Base-by-base conservation (phyloP, 2,329 filamentous ascomycete species). In the Aspergillus thermomutatus region DNA sequence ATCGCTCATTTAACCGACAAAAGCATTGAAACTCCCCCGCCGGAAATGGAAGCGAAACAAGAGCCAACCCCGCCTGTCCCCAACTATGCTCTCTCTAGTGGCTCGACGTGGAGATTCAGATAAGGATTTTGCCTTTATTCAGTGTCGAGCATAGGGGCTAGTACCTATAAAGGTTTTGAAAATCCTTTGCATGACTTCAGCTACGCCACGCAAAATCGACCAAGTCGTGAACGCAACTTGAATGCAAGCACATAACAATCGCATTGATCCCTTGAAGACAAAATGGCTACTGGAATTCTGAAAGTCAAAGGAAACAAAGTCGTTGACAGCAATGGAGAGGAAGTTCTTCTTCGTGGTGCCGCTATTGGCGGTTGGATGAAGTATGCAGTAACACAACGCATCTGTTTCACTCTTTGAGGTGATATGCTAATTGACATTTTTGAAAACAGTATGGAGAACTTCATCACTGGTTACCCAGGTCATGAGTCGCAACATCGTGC, bases 401-500 rank as follows among this genome's bases (percentile, higher is more conserved):
- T 25, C 5, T 11, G 34, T 31, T 8, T 10, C 21, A 10, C 14
- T 23, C 11, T 27, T 14, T 50, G 19, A 50, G 7, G 31, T 34
- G 4, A 34, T 9, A 68, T 67, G 31, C 64, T 65, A 55, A 64
- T 67, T 56, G 27, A 14, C 26, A 17, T 37, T 4, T 28, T 25
- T 25, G 23, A 31, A 52, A 17, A 25, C 49, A 76, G 72, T 55
- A 83, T 83, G 80, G 82, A 85, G 68, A 86, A 85, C 67, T 86
- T 86, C 75, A 86, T 87, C 60, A 84, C 81, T 1, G 84, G 84
- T n/a, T 87, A 80, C 56, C 75, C 83, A 10, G 84, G 82, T 19
- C 81, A 84, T 51, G 84, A 87, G 64, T 75, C 75, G 23, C 77
- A 85, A 58, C 81, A 84, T 58, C 80, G 83, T 8, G 77, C 77